These are phyloP conservation scores for Aspergillus incahuasiensis DNA, from an alignment of 495 filamentous ascomycete species.

Conservation along the genomic window DNA sequence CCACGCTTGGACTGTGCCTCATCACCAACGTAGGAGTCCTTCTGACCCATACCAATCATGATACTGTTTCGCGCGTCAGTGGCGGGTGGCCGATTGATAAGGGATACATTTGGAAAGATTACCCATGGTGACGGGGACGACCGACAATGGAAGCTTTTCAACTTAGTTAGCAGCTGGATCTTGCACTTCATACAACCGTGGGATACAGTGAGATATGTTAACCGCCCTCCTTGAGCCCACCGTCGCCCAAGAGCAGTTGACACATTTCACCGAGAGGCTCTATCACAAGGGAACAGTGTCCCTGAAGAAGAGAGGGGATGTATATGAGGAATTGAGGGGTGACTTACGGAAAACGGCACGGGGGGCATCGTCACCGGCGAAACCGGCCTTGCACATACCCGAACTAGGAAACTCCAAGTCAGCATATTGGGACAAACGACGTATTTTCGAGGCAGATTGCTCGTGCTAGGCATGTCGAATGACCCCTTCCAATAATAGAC, in stretches of 20 bases:
- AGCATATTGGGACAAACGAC: slow-evolving; percentile 16
- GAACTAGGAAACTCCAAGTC: slow-evolving; percentile 58
- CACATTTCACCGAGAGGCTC: slow-evolving; percentile 9
- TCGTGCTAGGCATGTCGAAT: not conserved
- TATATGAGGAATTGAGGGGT: slow-evolving; percentile 19
- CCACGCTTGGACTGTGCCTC: slow-evolving; percentile 99
- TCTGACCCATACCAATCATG: slow-evolving; percentile 99
- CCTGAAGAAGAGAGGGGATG: slow-evolving; percentile 3
- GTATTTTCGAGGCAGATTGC: not conserved
- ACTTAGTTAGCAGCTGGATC: slow-evolving; percentile 18
- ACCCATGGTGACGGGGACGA: slow-evolving; percentile 99
- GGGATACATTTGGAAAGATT: slow-evolving; percentile 33
- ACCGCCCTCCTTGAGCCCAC: slow-evolving; percentile 10
- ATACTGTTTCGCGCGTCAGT: slow-evolving; percentile 58
- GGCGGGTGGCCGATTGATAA: not conserved
- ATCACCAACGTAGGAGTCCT: slow-evolving; percentile 99
- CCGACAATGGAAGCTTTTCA: slow-evolving; percentile 92
- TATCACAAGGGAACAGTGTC: slow-evolving; percentile 9
- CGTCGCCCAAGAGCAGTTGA: slow-evolving; percentile 26
- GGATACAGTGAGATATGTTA: not conserved
- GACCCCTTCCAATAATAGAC: not conserved
- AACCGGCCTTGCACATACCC: slow-evolving; percentile 99
- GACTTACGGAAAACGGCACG: slow-evolving; percentile 99
- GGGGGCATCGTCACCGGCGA: slow-evolving; percentile 99
- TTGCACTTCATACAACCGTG: not conserved